Conservation (phyloP, 306 rosid species). For the Vicia faba region DNA sequence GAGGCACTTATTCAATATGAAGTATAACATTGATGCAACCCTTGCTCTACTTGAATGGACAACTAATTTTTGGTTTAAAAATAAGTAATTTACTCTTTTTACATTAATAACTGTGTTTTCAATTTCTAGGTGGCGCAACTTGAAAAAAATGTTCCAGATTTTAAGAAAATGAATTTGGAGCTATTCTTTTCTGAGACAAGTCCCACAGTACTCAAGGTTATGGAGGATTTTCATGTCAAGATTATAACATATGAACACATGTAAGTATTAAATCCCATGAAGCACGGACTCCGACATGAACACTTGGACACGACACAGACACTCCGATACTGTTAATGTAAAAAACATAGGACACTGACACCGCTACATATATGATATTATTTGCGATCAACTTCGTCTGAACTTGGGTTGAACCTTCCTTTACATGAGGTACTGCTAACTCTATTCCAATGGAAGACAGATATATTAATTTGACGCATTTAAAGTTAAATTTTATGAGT, state of each 20-base stretch:
- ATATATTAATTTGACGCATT: no score
- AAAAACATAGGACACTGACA: no score
- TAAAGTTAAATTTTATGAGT: no score
- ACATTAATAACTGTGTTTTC: conserved; percentile 12
- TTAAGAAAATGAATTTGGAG: conserved; percentile 61
- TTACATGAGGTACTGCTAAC: no score
- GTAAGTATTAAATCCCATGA: conserved; percentile 46
- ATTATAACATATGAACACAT: conserved; percentile 76
- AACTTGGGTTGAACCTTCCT: no score
- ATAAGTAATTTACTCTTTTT: conserved; percentile 34
- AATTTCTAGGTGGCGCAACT: conserved; percentile 63
- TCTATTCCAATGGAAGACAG: no score
- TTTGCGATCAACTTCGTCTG: no score
- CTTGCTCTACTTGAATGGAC: conserved; percentile 32
- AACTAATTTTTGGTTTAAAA: no score
- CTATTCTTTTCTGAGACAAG: conserved; percentile 66
- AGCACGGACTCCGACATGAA: neutral
- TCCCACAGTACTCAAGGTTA: conserved; percentile 55
- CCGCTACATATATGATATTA: no score
- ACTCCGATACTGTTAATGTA: no score
- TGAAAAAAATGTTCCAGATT: conserved; percentile 67
- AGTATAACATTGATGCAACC: conserved; percentile 49
- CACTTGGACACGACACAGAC: no score
- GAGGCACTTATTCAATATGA: conserved; percentile 80
- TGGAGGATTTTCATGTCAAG: conserved; percentile 81